Evolutionary conservation across 768 basidiomycete genomes (phyloP).

Genomic region (Phlebiopsis gigantea): DNA sequence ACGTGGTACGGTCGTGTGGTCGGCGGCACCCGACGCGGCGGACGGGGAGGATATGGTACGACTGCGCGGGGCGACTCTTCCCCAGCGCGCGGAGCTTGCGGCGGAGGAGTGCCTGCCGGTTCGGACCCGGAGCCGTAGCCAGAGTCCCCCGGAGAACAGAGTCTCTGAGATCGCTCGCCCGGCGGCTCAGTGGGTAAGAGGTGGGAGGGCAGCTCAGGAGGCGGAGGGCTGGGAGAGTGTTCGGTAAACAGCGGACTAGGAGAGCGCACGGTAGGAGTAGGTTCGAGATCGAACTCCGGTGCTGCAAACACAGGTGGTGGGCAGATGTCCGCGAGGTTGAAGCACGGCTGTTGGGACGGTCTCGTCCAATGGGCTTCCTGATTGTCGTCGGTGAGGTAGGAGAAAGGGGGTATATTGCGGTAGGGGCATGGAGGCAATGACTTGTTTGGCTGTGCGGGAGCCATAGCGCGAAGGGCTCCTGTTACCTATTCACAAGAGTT

Average conservation of each 20-base stretch:
- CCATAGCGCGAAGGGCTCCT: neutral
- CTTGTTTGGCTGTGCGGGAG: neutral
- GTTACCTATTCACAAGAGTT: neutral
- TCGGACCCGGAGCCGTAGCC: neutral
- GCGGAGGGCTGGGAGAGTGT: neutral
- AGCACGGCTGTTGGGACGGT: neutral
- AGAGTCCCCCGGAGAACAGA: neutral
- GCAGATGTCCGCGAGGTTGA: neutral
- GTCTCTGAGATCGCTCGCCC: too few relatives aligned
- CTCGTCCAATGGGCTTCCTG: neutral
- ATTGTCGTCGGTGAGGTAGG: neutral
- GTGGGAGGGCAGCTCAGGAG: neutral
- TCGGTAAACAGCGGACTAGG: neutral
- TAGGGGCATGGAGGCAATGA: neutral
- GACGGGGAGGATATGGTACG: too few relatives aligned
- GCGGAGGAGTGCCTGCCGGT: too few relatives aligned
- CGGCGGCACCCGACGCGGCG: neutral
- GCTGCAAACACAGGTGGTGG: too few relatives aligned
- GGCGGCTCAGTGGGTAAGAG: neutral
- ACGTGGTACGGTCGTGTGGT: neutral
- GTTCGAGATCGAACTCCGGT: neutral
- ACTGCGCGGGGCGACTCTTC: too few relatives aligned
- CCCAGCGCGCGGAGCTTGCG: too few relatives aligned
- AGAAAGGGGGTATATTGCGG: neutral
- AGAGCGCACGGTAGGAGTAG: neutral